Conservation (phyloP, 2,329 filamentous ascomycete species). For the Colletotrichum sp. region DNA sequence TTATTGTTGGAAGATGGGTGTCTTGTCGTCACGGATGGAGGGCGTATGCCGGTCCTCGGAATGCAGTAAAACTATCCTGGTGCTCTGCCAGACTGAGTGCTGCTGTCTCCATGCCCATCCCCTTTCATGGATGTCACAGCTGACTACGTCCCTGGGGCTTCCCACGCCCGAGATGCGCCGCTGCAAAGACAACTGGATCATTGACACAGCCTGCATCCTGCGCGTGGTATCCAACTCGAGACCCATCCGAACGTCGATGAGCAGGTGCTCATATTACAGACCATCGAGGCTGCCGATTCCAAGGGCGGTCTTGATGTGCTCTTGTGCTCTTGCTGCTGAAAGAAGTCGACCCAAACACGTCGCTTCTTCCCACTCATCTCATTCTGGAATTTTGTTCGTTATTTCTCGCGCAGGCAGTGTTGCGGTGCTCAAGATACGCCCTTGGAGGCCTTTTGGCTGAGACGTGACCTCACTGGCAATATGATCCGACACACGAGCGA, state of each 20-base stretch:
- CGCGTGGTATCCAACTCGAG: not conserved
- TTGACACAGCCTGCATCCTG: not conserved
- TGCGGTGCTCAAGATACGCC: not conserved
- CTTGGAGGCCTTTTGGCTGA: not conserved
- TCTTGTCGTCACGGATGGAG: not conserved
- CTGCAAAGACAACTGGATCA: not conserved
- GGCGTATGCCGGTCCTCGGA: not conserved
- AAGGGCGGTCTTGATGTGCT: not conserved
- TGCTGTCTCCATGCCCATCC: not conserved
- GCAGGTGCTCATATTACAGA: not conserved
- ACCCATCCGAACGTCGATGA: not conserved
- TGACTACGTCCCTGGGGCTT: not conserved
- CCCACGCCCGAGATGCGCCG: not conserved
- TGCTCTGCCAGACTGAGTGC: not conserved
- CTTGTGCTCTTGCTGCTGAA: not conserved
- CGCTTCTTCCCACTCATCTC: not conserved
- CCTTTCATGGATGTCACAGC: not conserved
- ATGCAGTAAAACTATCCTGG: not conserved
- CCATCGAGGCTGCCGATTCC: not conserved
- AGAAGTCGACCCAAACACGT: not conserved
- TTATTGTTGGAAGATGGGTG: not conserved
- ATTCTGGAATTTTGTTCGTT: not conserved
- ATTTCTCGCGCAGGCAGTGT: not conserved
- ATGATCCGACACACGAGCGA: not conserved
- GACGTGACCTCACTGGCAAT: not conserved